phyloP scores from a whole-genome alignment of 2,329 filamentous ascomycete species.

The Alternaria viburni region DNA sequence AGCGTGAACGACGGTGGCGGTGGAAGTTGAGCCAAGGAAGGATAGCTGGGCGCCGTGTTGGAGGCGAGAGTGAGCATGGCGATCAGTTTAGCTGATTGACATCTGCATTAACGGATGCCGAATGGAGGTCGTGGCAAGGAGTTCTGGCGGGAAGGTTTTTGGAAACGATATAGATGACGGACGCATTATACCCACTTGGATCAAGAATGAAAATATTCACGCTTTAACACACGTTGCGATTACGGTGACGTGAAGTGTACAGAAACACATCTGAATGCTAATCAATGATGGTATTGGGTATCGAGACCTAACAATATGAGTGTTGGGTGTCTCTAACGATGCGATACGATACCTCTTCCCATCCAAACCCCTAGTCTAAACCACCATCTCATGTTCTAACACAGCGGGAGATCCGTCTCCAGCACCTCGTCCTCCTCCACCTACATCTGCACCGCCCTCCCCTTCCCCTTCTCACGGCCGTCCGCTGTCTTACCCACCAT shows the following conservation, averaged over 20 bases:
- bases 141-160: neutral
- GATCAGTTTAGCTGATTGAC: constrained; percentile 66
- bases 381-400: neutral
- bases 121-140: neutral
- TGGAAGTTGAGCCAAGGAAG: constrained; percentile 56
- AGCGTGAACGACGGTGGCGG: constrained; percentile 45
- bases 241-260: neutral
- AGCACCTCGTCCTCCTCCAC: neutral
- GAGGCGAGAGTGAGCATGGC: constrained; percentile 60
- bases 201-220: constrained; percentile 11
- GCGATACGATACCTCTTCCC: no score
- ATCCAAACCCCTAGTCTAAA: neutral
- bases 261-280: neutral
- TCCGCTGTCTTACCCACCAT: neutral
- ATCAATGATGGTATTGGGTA: neutral
- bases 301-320: neutral
- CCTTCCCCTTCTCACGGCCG: neutral
- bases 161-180: neutral
- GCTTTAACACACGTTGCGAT: neutral
- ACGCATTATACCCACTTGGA: constrained; percentile 19
- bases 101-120: neutral
- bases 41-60: constrained; percentile 60
- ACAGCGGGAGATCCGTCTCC: neutral
- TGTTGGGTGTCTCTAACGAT: neutral
- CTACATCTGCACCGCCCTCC: neutral